phyloP scores from a whole-genome alignment of 139 green algal genomes.

The Coelastrella sp. region DNA sequence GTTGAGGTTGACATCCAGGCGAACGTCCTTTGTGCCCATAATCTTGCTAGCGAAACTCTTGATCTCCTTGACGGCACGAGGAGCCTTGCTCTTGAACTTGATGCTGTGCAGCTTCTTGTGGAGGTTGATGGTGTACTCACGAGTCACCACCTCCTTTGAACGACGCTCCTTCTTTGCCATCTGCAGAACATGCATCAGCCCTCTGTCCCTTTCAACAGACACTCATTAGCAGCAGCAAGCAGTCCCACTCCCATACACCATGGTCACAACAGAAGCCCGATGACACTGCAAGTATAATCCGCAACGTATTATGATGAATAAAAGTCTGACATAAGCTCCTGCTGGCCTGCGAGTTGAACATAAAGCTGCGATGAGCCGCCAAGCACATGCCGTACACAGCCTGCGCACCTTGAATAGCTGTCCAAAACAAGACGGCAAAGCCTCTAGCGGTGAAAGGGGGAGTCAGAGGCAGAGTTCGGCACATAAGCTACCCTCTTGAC shows the following conservation, averaged over 20 bases:
- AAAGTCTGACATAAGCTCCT: not conserved
- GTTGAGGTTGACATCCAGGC: constrained; percentile 99
- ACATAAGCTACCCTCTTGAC: not conserved
- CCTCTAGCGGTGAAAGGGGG: constrained; percentile 4
- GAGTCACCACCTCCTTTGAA: constrained; percentile 85
- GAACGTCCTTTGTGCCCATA: constrained; percentile 97
- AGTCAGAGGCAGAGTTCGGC: not conserved
- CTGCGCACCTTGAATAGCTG: constrained; percentile 9
- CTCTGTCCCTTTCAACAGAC: not conserved
- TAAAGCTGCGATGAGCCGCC: constrained; percentile 7
- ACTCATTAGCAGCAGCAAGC: not conserved
- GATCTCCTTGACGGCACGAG: constrained; percentile 97
- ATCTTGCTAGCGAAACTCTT: constrained; percentile 94
- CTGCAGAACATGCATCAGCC: constrained; percentile 19
- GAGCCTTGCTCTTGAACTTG: constrained; percentile 98
- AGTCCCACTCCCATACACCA: not conserved
- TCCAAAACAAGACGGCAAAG: not conserved
- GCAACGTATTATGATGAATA: not conserved
- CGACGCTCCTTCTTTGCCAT: constrained; percentile 79
- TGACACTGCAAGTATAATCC: not conserved
- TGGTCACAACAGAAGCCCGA: not conserved
- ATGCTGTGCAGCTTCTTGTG: constrained; percentile 91
- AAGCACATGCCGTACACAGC: not conserved
- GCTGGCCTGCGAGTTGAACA: not conserved
- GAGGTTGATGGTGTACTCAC: constrained; percentile 99